Evolutionary conservation across 2,329 filamentous ascomycete species (phyloP).

Genomic region (Geoglossum cookeanum): DNA sequence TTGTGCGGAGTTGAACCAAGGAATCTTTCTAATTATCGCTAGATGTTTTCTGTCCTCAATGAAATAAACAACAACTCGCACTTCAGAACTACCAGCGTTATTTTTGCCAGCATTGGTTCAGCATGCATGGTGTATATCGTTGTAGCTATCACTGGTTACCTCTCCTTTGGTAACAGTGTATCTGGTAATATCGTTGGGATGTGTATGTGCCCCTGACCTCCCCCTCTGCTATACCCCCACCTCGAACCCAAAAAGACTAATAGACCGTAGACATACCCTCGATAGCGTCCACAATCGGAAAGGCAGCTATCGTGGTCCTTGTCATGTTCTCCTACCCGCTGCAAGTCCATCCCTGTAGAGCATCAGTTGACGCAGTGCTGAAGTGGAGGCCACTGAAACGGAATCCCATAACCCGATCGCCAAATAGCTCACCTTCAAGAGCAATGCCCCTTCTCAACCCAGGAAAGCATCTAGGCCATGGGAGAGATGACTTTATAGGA

Average conservation of each 20-base stretch:
- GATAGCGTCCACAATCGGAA: slow-evolving; percentile 73
- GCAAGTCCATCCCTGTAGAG: slow-evolving; percentile 87
- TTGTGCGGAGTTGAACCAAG: too few species aligned
- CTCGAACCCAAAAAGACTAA: background rate
- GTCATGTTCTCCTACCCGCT: slow-evolving; percentile 94
- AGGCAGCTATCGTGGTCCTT: slow-evolving; percentile 84
- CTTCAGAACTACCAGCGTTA: slow-evolving; percentile 56
- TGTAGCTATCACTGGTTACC: slow-evolving; percentile 84
- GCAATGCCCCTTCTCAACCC: slow-evolving; percentile 5
- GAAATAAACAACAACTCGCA: slow-evolving; percentile 78
- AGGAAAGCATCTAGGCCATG: background rate
- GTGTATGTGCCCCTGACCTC: slow-evolving; percentile 36
- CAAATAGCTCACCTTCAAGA: slow-evolving; percentile 17
- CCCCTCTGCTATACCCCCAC: background rate
- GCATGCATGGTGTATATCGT: slow-evolving; percentile 77
- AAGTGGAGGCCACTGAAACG: slow-evolving; percentile 55
- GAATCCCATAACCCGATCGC: slow-evolving; percentile 22
- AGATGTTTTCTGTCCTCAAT: slow-evolving; percentile 99
- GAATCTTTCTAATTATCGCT: background rate
- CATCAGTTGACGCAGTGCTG: slow-evolving; percentile 84
- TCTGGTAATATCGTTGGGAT: slow-evolving; percentile 86
- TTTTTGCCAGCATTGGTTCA: slow-evolving; percentile 67
- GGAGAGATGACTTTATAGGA: slow-evolving; percentile 41
- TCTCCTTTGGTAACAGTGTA: slow-evolving; percentile 83
- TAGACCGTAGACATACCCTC: slow-evolving; percentile 40